These are phyloP conservation scores for Aspergillus sclerotiicarbonarius DNA, from an alignment of 495 filamentous ascomycete genomes.

Conservation along the genomic window DNA sequence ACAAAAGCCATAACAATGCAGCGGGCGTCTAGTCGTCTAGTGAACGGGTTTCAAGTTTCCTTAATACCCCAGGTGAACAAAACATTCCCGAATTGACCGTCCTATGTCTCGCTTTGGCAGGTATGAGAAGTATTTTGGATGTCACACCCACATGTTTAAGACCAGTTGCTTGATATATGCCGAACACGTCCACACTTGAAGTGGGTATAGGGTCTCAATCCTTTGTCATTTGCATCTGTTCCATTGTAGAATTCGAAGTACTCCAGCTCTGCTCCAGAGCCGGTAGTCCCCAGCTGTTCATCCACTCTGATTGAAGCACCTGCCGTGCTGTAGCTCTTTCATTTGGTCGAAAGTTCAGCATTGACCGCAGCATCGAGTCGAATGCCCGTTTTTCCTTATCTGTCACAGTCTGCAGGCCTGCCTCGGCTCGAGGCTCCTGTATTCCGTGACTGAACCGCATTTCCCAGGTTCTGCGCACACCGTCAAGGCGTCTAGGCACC, in stretches of 20 bases:
- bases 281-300: conserved; percentile 17
- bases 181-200: not conserved
- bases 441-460: conserved; percentile 16
- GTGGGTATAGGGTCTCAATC: too few species aligned
- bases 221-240: not conserved
- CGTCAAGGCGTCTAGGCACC: conserved; percentile 13
- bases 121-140: too few species aligned
- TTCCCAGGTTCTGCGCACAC: conserved; percentile 13
- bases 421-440: conserved; percentile 22
- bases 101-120: too few species aligned
- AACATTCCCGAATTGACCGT: too few species aligned
- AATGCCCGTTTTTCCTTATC: conserved; percentile 21
- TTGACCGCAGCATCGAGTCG: conserved; percentile 22
- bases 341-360: conserved; percentile 16
- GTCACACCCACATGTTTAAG: too few species aligned
- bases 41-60: too few species aligned
- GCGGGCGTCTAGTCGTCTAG: too few species aligned
- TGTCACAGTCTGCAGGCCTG: conserved; percentile 15
- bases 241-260: not conserved
- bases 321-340: conserved; percentile 17
- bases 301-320: conserved; percentile 13
- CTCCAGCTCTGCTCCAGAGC: conserved; percentile 13
- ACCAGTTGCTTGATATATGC: too few species aligned
- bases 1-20: too few species aligned
- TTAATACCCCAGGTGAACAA: too few species aligned